Percentiles rank a stretch among this genome's conserved stretches.
Conservation (phyloP, 2,329 filamentous ascomycete genomes). For the Sclerotinia glacialis region DNA sequence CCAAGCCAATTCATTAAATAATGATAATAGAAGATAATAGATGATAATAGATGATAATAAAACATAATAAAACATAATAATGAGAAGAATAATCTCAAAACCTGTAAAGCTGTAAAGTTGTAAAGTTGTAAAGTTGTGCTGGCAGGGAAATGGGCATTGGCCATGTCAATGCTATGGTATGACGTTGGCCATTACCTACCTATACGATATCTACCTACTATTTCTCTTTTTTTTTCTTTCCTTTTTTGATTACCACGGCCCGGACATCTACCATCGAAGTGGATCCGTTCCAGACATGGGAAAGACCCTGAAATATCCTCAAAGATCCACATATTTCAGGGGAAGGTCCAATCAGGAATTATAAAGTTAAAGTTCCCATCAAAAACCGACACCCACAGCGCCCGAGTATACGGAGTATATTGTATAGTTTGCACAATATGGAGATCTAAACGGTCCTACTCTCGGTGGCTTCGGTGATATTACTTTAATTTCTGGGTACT, state of each 20-base stretch:
- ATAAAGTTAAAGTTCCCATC: no score
- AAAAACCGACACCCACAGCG: background rate
- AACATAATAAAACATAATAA: no score
- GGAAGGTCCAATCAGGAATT: background rate
- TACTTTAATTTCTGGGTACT: background rate
- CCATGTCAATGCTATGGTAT: background rate
- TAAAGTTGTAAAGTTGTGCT: no score
- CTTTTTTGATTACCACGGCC: background rate
- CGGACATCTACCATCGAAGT: background rate
- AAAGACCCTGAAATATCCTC: background rate
- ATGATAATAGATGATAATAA: no score
- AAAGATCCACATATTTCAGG: background rate
- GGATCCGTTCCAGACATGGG: background rate
- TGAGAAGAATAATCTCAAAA: no score
- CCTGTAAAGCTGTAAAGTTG: no score
- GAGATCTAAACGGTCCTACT: conserved; percentile 10
- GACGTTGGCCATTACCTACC: background rate
- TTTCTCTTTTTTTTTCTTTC: background rate
- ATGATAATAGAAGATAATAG: no score
- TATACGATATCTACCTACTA: no score
- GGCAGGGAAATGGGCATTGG: no score
- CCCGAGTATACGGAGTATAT: background rate
- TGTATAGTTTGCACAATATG: background rate
- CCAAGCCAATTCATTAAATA: background rate
- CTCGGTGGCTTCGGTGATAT: conserved; percentile 1